Conservation (phyloP, 148 eudicot species). For the Hydrangea macrophylla region DNA sequence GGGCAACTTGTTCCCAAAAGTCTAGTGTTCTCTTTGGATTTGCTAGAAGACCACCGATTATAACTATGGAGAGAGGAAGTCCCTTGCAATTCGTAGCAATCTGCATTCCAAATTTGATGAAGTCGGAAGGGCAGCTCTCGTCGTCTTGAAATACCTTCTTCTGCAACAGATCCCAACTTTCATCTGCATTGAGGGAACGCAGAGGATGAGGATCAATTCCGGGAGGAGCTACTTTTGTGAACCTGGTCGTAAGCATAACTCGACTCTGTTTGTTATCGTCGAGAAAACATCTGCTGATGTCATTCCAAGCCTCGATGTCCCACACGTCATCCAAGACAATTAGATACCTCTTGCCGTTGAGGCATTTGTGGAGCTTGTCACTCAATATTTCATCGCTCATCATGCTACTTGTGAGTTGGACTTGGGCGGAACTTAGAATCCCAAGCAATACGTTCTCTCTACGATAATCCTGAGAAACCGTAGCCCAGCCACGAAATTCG, state of each 20-base stretch:
- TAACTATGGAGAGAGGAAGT: conserved; percentile 41
- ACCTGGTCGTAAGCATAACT: conserved; percentile 36
- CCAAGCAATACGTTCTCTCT: conserved; percentile 25
- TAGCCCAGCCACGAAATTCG: conserved; percentile 33
- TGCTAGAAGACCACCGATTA: conserved; percentile 20
- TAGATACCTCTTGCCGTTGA: conserved; percentile 21
- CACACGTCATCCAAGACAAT: conserved; percentile 45
- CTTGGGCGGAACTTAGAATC: conserved; percentile 17
- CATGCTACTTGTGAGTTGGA: not conserved
- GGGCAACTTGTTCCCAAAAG: conserved; percentile 16
- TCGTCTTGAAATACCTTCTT: conserved; percentile 26
- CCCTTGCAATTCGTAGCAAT: conserved; percentile 27
- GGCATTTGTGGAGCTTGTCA: not conserved
- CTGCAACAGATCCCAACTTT: no score
- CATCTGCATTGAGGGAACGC: no score
- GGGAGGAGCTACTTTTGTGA: conserved; percentile 20
- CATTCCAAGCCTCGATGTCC: conserved; percentile 33
- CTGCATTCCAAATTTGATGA: conserved; percentile 12
- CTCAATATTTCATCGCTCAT: conserved; percentile 18
- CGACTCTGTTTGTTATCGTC: conserved; percentile 19
- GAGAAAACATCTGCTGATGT: conserved; percentile 28
- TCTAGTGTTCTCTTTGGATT: conserved; percentile 3
- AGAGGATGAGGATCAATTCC: conserved; percentile 11
- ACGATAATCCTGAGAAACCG: conserved; percentile 31
- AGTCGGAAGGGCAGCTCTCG: conserved; percentile 20